Evolutionary conservation across 2,329 filamentous ascomycete genomes (phyloP).

Genomic region (Cercospora nicotianae): DNA sequence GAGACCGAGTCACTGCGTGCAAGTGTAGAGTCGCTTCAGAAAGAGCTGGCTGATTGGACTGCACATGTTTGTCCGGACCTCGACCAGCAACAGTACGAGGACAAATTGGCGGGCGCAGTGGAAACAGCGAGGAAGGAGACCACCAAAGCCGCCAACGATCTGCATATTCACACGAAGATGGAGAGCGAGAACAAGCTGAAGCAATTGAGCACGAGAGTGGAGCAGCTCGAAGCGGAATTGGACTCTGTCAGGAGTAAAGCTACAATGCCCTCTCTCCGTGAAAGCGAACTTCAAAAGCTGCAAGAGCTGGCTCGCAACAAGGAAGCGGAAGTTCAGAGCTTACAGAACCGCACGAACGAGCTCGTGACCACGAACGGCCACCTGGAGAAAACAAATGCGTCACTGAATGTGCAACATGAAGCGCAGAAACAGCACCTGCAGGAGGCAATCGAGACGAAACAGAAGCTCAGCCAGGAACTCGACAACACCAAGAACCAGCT

Average conservation of each 20-base stretch:
- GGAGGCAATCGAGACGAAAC: not conserved
- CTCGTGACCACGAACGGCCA: not conserved
- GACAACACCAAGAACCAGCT: not conserved
- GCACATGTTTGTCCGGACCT: not conserved
- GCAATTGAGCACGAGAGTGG: constrained; percentile 11
- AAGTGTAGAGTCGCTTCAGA: not conserved
- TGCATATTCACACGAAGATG: constrained; percentile 15
- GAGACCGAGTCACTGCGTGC: not conserved
- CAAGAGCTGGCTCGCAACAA: not conserved
- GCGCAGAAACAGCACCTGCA: constrained; percentile 11
- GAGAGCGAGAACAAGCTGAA: constrained; percentile 22
- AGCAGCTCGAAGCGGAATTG: constrained; percentile 11
- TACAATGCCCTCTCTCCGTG: not conserved
- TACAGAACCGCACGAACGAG: not conserved
- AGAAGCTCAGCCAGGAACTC: constrained; percentile 2
- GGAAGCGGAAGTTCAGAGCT: constrained; percentile 1
- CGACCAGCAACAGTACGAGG: not conserved
- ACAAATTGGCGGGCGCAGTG: not conserved
- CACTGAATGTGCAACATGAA: constrained; percentile 1
- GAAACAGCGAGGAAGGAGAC: constrained; percentile 12
- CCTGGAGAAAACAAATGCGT: not conserved
- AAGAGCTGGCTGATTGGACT: not conserved
- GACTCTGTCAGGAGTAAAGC: constrained; percentile 3
- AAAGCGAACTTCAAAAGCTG: not conserved
- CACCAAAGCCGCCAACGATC: constrained; percentile 8